Percentiles rank a stretch among this genome's conserved stretches.
Conservation (phyloP, 2,329 filamentous ascomycete genomes). For the Arthroderma sp. region DNA sequence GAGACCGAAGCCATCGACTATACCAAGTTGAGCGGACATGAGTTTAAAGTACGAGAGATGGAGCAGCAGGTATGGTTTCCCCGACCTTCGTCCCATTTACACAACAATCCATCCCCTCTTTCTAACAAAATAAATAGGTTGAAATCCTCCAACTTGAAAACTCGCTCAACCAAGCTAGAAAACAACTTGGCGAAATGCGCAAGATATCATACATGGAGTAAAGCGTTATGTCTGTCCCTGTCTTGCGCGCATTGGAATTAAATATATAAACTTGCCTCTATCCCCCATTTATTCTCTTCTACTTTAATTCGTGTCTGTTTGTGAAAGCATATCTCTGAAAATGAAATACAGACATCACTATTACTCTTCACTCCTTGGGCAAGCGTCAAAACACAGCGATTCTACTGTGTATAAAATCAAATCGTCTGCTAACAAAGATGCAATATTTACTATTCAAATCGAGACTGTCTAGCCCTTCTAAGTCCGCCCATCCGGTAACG, state of each 20-base stretch:
- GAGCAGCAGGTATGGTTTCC: constrained; percentile 75
- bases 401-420: no score
- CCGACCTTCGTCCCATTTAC: not conserved
- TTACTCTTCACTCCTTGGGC: not conserved
- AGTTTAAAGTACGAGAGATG: constrained; percentile 99
- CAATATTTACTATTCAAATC: no score
- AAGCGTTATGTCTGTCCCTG: not conserved
- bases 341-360: not conserved
- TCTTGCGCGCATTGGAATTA: not conserved
- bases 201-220: constrained; percentile 91
- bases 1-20: constrained; percentile 77
- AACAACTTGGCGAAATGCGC: constrained; percentile 88
- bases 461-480: no score
- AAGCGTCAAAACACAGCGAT: no score
- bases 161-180: constrained; percentile 61
- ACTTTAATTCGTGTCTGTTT: not conserved
- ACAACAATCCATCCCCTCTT: constrained; percentile 1
- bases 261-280: not conserved
- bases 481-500: no score
- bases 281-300: not conserved
- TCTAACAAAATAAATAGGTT: constrained; percentile 46
- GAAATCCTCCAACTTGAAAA: constrained; percentile 97
- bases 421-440: no score
- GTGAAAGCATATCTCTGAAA: not conserved
- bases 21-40: constrained; percentile 72